phyloP scores from a whole-genome alignment of 164 flowering plant species.

The Liriodendron chinense region DNA sequence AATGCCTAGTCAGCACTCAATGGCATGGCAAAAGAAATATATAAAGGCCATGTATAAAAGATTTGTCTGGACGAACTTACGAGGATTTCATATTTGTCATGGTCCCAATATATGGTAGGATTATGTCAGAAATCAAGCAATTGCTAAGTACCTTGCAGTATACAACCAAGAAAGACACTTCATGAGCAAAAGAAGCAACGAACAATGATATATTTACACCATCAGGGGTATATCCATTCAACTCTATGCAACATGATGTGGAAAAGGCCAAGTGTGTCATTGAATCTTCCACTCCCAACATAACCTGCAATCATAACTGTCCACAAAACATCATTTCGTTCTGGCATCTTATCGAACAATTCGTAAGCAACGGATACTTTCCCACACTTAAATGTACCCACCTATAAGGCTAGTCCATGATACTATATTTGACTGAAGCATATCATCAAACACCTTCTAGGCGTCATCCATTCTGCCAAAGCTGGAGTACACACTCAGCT shows the following conservation, averaged over 20 bases:
- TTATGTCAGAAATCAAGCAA: slow-evolving; percentile 47
- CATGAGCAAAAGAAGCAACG: not conserved
- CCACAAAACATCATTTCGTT: slow-evolving; percentile 49
- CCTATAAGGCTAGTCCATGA: slow-evolving; percentile 52
- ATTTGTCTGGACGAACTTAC: slow-evolving; percentile 33
- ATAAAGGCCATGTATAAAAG: not conserved
- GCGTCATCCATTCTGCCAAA: slow-evolving; percentile 34
- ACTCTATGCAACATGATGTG: slow-evolving; percentile 29
- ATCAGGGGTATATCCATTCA: not conserved
- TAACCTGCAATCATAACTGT: slow-evolving; percentile 49
- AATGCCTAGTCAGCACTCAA: not conserved
- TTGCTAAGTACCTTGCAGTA: slow-evolving; percentile 57
- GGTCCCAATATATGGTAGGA: slow-evolving; percentile 47
- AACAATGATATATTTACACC: not conserved
- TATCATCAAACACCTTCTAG: slow-evolving; percentile 40
- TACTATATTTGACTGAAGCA: slow-evolving; percentile 41
- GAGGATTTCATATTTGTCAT: slow-evolving; percentile 27
- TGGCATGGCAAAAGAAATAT: not conserved
- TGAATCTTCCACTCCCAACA: slow-evolving; percentile 30
- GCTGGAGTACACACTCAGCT: slow-evolving; percentile 36
- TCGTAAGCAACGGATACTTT: slow-evolving; percentile 31
- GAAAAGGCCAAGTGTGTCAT: slow-evolving; percentile 41
- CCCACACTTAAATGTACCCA: slow-evolving; percentile 43
- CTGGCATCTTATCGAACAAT: slow-evolving; percentile 39
- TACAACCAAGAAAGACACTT: not conserved